Evolutionary conservation across 495 filamentous ascomycete species (phyloP).

Genomic region (Aspergillus affinis): DNA sequence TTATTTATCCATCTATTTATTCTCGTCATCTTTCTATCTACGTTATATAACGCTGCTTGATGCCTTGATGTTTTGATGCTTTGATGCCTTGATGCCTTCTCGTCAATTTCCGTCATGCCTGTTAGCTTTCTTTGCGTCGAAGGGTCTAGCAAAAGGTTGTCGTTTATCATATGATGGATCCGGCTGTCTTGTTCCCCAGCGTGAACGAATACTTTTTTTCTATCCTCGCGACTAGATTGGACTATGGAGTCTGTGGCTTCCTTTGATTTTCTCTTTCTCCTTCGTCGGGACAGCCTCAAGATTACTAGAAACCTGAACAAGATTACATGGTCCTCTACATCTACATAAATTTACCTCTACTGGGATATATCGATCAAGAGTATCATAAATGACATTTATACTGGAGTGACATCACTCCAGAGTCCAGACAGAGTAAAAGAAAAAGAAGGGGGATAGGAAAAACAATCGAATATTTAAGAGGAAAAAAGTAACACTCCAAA

Average conservation of each 20-base stretch:
- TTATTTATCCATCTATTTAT: neutral
- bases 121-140: neutral
- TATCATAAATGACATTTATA: neutral
- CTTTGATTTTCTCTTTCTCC: neutral
- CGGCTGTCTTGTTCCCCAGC: neutral
- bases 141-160: too few relatives aligned
- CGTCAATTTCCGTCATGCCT: neutral
- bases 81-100: too few relatives aligned
- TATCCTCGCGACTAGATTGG: neutral
- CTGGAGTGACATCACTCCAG: neutral
- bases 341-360: neutral
- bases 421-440: slow-evolving; percentile 14
- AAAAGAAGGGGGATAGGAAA: neutral
- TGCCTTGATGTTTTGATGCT: neutral
- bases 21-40: neutral
- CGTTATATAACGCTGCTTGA: neutral
- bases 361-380: slow-evolving; percentile 6
- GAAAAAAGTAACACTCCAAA: slow-evolving; percentile 27
- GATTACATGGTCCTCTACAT: neutral
- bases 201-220: neutral
- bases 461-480: slow-evolving; percentile 13
- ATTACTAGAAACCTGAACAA: neutral
- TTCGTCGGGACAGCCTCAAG: neutral
- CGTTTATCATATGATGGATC: neutral
- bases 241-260: neutral